Conservation (phyloP, 768 basidiomycete species). For the Mrakia gelida region DNA sequence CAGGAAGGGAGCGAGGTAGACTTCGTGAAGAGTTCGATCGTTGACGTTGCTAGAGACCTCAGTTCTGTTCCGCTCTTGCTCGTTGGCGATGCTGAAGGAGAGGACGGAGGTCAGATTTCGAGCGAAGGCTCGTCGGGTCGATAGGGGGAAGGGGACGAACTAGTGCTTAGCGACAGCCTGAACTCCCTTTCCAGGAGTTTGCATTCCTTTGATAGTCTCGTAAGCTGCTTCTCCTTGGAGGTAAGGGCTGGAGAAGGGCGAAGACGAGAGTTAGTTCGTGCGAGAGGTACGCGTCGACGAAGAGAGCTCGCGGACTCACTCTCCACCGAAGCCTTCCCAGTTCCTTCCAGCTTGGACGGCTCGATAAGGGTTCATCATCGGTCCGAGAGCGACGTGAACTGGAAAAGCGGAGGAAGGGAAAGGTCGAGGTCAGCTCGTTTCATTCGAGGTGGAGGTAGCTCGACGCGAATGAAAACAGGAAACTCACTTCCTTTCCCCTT, state of each 20-base stretch:
- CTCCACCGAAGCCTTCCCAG: constrained; percentile 21
- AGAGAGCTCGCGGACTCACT: neutral
- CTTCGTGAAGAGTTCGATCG: constrained; percentile 72
- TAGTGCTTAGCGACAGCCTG: constrained; percentile 57
- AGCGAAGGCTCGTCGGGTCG: no score
- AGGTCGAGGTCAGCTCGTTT: no score
- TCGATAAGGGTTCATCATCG: constrained; percentile 8
- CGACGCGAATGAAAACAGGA: neutral
- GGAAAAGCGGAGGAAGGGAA: neutral
- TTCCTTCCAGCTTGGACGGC: constrained; percentile 1
- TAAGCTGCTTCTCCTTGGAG: constrained; percentile 67
- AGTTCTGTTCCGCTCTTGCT: constrained; percentile 45
- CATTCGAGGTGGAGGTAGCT: no score
- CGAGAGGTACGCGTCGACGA: no score
- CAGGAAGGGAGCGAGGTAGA: constrained; percentile 43
- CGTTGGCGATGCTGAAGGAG: constrained; percentile 28
- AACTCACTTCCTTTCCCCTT: constrained; percentile 15
- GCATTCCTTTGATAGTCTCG: constrained; percentile 62
- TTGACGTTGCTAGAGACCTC: constrained; percentile 60
- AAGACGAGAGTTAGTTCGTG: no score
- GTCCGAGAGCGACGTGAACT: constrained; percentile 12
- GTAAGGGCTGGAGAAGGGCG: neutral
- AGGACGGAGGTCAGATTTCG: neutral
- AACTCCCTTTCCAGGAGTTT: constrained; percentile 49
- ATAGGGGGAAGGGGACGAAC: constrained; percentile 37